Evolutionary conservation across 176 grass and related monocot genomes (phyloP), one percentile per base, ranked within the genome.

Genomic region (Panicum miliaceum): DNA sequence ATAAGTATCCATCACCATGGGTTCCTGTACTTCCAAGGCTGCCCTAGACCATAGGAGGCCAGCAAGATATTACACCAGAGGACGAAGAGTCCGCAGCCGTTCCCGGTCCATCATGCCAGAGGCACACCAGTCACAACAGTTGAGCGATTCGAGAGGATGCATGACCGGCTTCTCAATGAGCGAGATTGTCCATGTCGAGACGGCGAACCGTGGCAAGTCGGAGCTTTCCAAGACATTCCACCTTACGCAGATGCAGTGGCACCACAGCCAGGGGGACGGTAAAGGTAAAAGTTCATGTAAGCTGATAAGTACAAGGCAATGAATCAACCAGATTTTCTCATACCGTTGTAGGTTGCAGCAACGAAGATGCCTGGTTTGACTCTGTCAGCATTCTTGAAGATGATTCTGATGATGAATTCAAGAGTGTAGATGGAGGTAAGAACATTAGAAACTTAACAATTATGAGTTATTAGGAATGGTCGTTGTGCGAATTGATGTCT

Each of bases 321-420:
- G 48, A 15, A 59, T 83, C 47, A 52, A 83, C 57, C 19, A 61
- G 23, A 68, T 48, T 48, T 68, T 45, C 50, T 76, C 71, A 29
- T 82, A 53, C 73, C 23, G 62, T 40, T 82, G 81, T 79, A 94
- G 92, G 92, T 37, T 84, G 91, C 60, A 94, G 93, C 71, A 94
- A 94, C 38, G 93, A 99, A 85, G 96, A 99, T 61, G 87, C 91
- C 79, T 99, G 96, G 96, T 99, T 99, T 65, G 96, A 99, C 64
- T 99, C 93, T 1, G 89, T 88, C 57, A 96, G 91, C 63, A 89
- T 99, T 77, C 88, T 99, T 58, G 91, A 99, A 85, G 92, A 94
- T 19, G 91, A 99, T 69, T 89, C 91, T 37, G 91, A 99, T 63
- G 96, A 99, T 42, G 96, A 99, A 80, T 95, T 92, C 77, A 84